Evolutionary conservation across 139 green algal species (phyloP), one percentile per base, ranked within the genome.

Genomic region (Protoeuglena noctilucae): DNA sequence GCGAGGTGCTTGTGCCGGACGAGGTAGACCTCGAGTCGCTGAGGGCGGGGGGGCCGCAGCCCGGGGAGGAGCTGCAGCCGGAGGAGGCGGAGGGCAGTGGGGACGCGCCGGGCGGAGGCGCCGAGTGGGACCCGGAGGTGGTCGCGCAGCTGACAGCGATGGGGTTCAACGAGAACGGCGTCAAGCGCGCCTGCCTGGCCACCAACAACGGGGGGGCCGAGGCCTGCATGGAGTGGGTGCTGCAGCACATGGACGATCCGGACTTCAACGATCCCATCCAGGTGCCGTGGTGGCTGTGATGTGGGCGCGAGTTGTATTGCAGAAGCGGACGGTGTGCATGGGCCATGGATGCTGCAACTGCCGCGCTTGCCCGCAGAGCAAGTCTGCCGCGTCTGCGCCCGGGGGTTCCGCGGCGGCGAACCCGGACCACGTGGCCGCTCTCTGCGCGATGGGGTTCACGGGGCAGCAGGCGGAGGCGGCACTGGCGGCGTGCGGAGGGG

Each of bases 201-300:
- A 60, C 66, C 22, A 23, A 31, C 25, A 75, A 72, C 61, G 49
- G 25, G 4, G 67, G 74, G 3, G 71, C 67, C 5, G 90, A 96
- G 58, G 72, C 75, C 0, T 77, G 80, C 45, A 91, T 89, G 74
- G 84, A 96, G 57, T 96, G 85, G 83, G 57, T 95, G 46, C 63
- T 96, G 22, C 58, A 48, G 0, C 88, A 96, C 78, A 87, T 94
- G 82, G 84, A 88, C 28, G 89, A 97, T 34, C 18, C 78, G 0
- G 84, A 93, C 67, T 75, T 94, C 57, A 87, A 94, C 60, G 76
- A 86, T 26, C 83, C 86, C 0, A 66, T 88, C 51, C 67, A 72
- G n/a, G n/a, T n/a, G n/a, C n/a, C n/a, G n/a, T n/a, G n/a, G n/a
- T n/a, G n/a, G n/a, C n/a, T n/a, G n/a, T n/a, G n/a, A n/a, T n/a